Base-by-base conservation (phyloP, 305 asterid species). In the Lippia alba region DNA sequence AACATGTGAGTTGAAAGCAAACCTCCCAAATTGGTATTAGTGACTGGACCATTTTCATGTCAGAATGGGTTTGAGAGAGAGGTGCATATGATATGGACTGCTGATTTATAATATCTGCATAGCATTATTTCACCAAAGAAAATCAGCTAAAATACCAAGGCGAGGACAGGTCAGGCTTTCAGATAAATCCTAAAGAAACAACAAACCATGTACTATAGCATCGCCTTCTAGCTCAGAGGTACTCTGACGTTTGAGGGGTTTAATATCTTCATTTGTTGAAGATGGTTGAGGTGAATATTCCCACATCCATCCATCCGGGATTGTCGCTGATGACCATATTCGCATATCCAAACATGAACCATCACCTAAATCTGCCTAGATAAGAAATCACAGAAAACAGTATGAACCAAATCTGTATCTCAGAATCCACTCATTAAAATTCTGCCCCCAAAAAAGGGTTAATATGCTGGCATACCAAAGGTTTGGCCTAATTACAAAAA, bases 21-120 rank as follows among this genome's bases (percentile, higher is more conserved):
- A 92, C 99, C 98, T 92, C 96, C 99, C 98, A 95, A 67, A 95
- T 95, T 46, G 98, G 98, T 69, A 95, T 80, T 41, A 95, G 83
- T 58, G 99, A 95, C 85, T 87, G 99, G 76, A 95, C 97, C 97
- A 87, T 86, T 89, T 84, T 90, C 83, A 78, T 76, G 56, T 86
- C 86, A 61, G 96, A 80, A 80, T 67, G 66, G 73, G 85, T 71
- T 83, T 92, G 98, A 16, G 99, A 90, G 75, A 89, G 96, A 72
- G 91, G 78, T 45, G 86, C 79, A 67, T 75, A 86, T 10, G 92
- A 84, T 70, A 82, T 75, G 67, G 73, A 74, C 74, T 86, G 86
- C 83, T 87, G 98, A 79, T 95, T 95, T 71, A 87, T 74, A 68
- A 95, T 87, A 71, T 94, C 99, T 95, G 93, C 79, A 74, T 48